These are phyloP conservation scores for Polytrichum commune DNA, from an alignment of 225 moss, liverwort and hornwort genomes.

Conservation along the genomic window DNA sequence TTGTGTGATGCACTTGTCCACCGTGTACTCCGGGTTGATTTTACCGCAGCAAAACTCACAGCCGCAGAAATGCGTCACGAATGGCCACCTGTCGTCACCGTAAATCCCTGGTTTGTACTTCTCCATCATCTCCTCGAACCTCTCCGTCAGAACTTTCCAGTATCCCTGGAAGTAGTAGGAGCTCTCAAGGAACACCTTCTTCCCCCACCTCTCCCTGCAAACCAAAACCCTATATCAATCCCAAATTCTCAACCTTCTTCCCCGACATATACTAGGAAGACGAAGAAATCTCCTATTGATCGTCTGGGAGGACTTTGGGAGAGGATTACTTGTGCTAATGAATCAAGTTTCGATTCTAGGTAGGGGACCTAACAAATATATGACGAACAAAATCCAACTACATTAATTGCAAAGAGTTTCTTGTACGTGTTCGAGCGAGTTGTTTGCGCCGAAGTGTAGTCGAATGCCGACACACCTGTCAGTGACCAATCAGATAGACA, in stretches of 20 bases:
- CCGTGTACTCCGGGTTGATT: conserved; percentile 71
- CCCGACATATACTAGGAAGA: too few species aligned
- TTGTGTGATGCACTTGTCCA: conserved; percentile 64
- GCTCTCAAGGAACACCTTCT: conserved; percentile 65
- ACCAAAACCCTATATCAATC: too few species aligned
- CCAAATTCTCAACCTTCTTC: too few species aligned
- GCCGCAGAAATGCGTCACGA: conserved; percentile 90
- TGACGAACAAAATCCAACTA: background rate
- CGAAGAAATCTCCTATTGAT: conserved; percentile 16
- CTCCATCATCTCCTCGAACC: conserved; percentile 82
- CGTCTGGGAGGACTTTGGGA: conserved; percentile 27
- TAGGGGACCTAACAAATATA: background rate
- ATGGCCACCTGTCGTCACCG: conserved; percentile 89
- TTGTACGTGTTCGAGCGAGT: background rate
- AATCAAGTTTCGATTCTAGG: background rate
- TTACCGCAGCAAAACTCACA: conserved; percentile 86
- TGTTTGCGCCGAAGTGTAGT: background rate
- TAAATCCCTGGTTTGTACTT: conserved; percentile 61
- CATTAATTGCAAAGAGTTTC: background rate
- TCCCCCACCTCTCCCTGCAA: conserved; percentile 36
- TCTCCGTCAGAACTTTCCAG: conserved; percentile 71
- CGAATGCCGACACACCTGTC: conserved; percentile 5
- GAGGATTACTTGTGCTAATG: background rate
- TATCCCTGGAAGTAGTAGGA: conserved; percentile 90
- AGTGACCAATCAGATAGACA: conserved; percentile 38